Conservation (phyloP, 441 rosid species). For the Geranium incanum region DNA sequence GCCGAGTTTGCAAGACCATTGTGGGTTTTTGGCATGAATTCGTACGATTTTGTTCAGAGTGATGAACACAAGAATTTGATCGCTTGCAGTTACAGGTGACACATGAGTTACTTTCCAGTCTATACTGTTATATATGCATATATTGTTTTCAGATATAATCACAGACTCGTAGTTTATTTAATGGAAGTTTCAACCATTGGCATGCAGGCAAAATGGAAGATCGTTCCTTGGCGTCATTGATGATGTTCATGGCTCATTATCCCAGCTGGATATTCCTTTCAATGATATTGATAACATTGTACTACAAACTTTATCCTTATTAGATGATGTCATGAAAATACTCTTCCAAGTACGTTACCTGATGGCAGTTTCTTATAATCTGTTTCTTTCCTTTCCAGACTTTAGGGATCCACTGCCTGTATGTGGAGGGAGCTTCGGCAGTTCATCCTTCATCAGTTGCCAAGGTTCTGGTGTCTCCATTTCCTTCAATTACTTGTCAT, state of each 20-base stretch:
- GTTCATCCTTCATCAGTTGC: conserved; percentile 77
- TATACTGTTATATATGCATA: conserved; percentile 10
- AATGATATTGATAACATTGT: conserved; percentile 72
- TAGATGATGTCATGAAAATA: conserved; percentile 9
- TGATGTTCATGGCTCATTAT: conserved; percentile 46
- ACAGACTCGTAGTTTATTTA: background rate
- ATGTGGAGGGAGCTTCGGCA: conserved; percentile 74
- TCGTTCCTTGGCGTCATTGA: conserved; percentile 74
- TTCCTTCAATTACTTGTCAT: conserved; percentile 3
- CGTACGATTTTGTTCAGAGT: conserved; percentile 58
- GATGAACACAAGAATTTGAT: conserved; percentile 48
- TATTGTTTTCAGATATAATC: conserved; percentile 5
- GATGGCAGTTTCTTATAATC: conserved; percentile 15
- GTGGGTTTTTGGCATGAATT: conserved; percentile 73
- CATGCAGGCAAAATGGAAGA: conserved; percentile 75
- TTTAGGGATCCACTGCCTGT: conserved; percentile 51
- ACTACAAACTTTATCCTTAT: conserved; percentile 22
- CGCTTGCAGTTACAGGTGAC: conserved; percentile 79
- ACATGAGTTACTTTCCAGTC: conserved; percentile 11
- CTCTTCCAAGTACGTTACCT: conserved; percentile 14
- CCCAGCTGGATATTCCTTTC: conserved; percentile 74
- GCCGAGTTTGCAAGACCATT: conserved; percentile 83
- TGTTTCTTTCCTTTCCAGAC: conserved; percentile 39
- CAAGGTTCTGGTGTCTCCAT: conserved; percentile 37
- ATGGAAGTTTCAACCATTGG: conserved; percentile 15